phyloP scores from a whole-genome alignment of 2,329 filamentous ascomycete genomes.

The Trichoderma sp. region DNA sequence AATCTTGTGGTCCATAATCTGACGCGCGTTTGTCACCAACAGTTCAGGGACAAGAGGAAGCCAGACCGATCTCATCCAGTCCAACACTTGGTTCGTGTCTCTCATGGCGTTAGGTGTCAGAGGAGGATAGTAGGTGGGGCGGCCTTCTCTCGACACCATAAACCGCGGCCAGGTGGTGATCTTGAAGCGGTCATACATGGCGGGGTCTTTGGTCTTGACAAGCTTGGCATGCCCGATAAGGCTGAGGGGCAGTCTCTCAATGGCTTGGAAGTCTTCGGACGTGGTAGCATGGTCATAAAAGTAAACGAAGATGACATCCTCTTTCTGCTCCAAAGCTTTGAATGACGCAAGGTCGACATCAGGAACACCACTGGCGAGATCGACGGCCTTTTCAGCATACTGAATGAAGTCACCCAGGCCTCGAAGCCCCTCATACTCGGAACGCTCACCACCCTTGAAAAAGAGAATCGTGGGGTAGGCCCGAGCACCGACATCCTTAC shows the following conservation, averaged over 20 bases:
- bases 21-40: constrained; percentile 84
- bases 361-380: constrained; percentile 72
- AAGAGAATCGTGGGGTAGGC: constrained; percentile 90
- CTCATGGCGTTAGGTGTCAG: constrained; percentile 91
- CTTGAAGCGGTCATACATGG: constrained; percentile 80
- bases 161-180: constrained; percentile 96
- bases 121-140: constrained; percentile 86
- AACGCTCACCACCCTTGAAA: constrained; percentile 87
- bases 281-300: constrained; percentile 97
- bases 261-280: constrained; percentile 83
- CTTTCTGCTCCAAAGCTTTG: constrained; percentile 81
- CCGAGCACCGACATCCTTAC: constrained; percentile 80
- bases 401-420: constrained; percentile 87
- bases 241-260: constrained; percentile 83
- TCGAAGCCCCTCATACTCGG: constrained; percentile 90
- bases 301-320: constrained; percentile 96
- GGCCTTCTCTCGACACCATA: constrained; percentile 83
- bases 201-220: constrained; percentile 83
- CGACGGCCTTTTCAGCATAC: constrained; percentile 84
- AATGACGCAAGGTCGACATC: constrained; percentile 79
- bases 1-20: constrained; percentile 92
- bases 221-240: constrained; percentile 90
- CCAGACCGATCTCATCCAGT: constrained; percentile 97
- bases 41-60: constrained; percentile 93
- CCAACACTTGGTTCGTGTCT: constrained; percentile 73